Evolutionary conservation across 2,329 filamentous ascomycete species (phyloP).

Genomic region (Epichloe uncinata): DNA sequence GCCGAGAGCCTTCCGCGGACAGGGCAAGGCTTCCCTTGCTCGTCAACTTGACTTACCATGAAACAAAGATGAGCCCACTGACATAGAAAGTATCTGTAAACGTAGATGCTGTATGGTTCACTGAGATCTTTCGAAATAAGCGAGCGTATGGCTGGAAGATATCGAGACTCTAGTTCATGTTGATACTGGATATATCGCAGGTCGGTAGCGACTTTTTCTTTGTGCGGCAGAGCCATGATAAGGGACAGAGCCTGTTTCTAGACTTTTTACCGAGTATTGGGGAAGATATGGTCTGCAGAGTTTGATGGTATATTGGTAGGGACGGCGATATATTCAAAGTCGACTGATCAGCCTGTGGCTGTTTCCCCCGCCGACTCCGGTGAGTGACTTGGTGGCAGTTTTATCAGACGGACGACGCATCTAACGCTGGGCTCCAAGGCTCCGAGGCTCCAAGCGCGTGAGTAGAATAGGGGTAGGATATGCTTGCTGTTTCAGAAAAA

Average conservation of each 20-base stretch:
- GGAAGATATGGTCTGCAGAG: not conserved
- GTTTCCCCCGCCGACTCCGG: too few species aligned
- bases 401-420: not conserved
- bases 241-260: not conserved
- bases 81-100: conserved; percentile 94
- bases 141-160: conserved; percentile 77
- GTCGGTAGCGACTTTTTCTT: conserved; percentile 28
- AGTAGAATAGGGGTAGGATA: too few species aligned
- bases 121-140: conserved; percentile 93
- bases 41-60: conserved; percentile 45
- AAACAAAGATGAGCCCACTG: conserved; percentile 98
- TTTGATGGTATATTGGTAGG: not conserved
- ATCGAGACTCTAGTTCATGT: conserved; percentile 44
- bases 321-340: not conserved
- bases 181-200: conserved; percentile 50
- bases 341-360: not conserved
- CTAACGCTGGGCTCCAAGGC: not conserved
- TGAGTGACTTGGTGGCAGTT: too few species aligned
- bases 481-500: too few species aligned
- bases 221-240: conserved; percentile 21
- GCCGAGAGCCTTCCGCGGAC: not conserved
- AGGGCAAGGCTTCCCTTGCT: not conserved
- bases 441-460: not conserved
- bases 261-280: not conserved
- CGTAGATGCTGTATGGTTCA: conserved; percentile 98